These are phyloP conservation scores for Podospora australis DNA, from an alignment of 495 filamentous ascomycete genomes.

Conservation along the genomic window DNA sequence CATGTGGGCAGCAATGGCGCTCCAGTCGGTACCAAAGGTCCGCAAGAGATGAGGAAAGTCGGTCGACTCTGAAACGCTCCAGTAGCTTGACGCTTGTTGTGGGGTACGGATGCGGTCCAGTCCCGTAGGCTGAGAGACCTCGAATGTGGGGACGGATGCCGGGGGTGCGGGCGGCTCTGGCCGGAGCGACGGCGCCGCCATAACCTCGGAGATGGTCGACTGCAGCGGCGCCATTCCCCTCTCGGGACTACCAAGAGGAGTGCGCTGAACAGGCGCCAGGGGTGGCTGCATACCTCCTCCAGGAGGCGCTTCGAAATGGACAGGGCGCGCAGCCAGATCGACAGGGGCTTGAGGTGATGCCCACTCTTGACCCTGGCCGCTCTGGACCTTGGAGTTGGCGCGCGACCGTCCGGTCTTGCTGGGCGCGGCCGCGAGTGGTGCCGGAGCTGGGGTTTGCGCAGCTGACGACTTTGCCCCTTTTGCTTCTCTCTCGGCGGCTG, in stretches of 20 bases:
- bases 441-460: constrained; percentile 35
- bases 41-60: constrained; percentile 74
- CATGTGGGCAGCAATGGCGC: constrained; percentile 76
- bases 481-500: constrained; percentile 34
- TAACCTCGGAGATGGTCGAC: constrained; percentile 38
- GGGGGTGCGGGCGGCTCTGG: constrained; percentile 40
- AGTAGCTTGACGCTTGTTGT: constrained; percentile 80
- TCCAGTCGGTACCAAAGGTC: constrained; percentile 86
- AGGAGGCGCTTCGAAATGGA: constrained; percentile 32
- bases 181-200: constrained; percentile 43
- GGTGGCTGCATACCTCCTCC: constrained; percentile 35
- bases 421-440: constrained; percentile 25
- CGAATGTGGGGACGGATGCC: constrained; percentile 31
- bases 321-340: constrained; percentile 23
- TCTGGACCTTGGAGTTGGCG: constrained; percentile 38
- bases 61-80: constrained; percentile 85
- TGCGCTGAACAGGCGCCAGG: constrained; percentile 26
- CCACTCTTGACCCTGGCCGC: constrained; percentile 35
- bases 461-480: constrained; percentile 22
- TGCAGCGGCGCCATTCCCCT: constrained; percentile 24
- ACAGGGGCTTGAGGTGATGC: constrained; percentile 24
- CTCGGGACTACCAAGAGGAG: constrained; percentile 29
- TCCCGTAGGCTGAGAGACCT: constrained; percentile 31
- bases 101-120: constrained; percentile 44
- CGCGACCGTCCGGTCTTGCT: constrained; percentile 38